Evolutionary conservation across 768 basidiomycete genomes (phyloP), one percentile per base, ranked within the genome.

Genomic region (Leucosporidium yakuticum): DNA sequence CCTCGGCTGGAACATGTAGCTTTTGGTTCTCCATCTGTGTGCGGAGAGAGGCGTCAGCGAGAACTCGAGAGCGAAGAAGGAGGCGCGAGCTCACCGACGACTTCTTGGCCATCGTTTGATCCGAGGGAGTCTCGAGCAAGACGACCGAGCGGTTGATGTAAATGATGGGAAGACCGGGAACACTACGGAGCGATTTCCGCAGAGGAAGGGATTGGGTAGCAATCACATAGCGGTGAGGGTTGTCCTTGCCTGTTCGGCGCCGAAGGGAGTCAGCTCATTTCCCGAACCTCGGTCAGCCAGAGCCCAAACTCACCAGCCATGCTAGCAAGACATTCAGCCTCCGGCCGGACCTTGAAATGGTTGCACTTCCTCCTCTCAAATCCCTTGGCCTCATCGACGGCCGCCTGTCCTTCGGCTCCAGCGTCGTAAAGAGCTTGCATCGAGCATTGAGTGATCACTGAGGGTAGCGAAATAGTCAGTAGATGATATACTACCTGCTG

Each of bases 391-490:
- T 96, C 83, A 77, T 96, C 90, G 0, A 91, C 87, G 0, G 87
- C 85, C 0, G 84, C 80, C 76, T 97, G 93, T 36, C 84, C 84
- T 2, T 82, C 76, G 8, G 47, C 44, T 14, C 70, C 70, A 12
- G 31, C 48, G 4, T 91, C 83, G 80, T 99, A 98, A 3, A 99
- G 83, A 76, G 91, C 90, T 73, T 93, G 87, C 51, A 99, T 92
- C 77, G 88, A 95, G 78, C 96, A 99, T 77, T 98, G 95, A 0
- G 96, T 97, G 78, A 99, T 97, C 95, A 99, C 96, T 74, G 65
- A 51, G 47, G 31, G 39, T 50, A 20, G 27, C 4, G 23, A 21
- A 23, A 17, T 9, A n/a, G 57, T 58, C 25, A 58, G 57, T 3
- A 44, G 11, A 15, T 36, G 34, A 31, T 36, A 9, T 34, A 23